Percentiles rank a stretch among this genome's conserved stretches.
phyloP scores from a whole-genome alignment of 441 rosid species.

The Gossypium davidsonii region DNA sequence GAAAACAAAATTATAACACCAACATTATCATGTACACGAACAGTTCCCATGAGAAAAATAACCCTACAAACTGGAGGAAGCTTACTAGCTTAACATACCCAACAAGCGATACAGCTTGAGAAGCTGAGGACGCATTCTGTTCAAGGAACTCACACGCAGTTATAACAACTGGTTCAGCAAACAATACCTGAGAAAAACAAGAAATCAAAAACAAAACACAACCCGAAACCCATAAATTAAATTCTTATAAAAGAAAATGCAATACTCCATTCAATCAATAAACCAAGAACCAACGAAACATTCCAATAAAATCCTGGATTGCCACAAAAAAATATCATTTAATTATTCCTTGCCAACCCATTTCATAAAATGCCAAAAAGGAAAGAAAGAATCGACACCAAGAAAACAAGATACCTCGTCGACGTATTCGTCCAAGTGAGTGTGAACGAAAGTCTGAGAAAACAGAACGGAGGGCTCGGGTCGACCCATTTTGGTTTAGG shows the following conservation, averaged over 20 bases:
- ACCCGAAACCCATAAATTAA: slow-evolving; percentile 1
- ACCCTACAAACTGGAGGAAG: background rate
- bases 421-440: slow-evolving; percentile 91
- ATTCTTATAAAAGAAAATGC: background rate
- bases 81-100: slow-evolving; percentile 49
- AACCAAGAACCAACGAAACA: background rate
- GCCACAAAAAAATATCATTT: background rate
- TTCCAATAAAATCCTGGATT: background rate
- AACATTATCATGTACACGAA: background rate
- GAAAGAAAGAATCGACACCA: background rate
- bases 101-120: slow-evolving; percentile 69
- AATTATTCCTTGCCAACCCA: background rate
- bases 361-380: background rate
- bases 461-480: slow-evolving; percentile 91
- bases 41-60: background rate
- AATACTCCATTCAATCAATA: background rate
- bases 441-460: slow-evolving; percentile 87
- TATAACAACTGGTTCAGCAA: slow-evolving; percentile 84
- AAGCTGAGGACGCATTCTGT: slow-evolving; percentile 73
- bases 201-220: slow-evolving; percentile 4
- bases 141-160: slow-evolving; percentile 94
- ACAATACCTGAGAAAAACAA: slow-evolving; percentile 52
- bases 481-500: slow-evolving; percentile 49
- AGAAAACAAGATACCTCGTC: slow-evolving; percentile 63
- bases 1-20: background rate